Evolutionary conservation across 768 basidiomycete genomes (phyloP).

Genomic region (Boletellus ananas): DNA sequence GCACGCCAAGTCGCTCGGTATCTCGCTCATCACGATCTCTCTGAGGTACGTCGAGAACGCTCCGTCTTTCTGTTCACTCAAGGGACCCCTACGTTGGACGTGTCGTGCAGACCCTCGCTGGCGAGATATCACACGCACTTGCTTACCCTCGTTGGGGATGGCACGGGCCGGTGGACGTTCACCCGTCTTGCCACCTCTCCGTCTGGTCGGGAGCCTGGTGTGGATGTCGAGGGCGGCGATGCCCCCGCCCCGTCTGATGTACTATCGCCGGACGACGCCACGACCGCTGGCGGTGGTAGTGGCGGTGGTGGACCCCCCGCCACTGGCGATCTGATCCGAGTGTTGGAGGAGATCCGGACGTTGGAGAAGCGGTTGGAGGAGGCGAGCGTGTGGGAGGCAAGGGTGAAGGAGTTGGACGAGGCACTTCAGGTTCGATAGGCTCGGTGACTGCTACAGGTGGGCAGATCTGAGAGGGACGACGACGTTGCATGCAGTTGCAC

Average conservation of each 20-base stretch:
- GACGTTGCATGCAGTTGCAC: too few relatives aligned
- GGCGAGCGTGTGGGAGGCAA: constrained; percentile 24
- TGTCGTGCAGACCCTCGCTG: constrained; percentile 62
- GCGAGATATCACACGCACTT: constrained; percentile 88
- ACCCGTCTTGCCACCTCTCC: constrained; percentile 40
- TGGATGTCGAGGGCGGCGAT: not conserved
- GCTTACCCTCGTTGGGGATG: constrained; percentile 73
- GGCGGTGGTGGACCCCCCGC: not conserved
- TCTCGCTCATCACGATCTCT: constrained; percentile 92
- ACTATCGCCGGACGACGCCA: too few relatives aligned
- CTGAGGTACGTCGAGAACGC: constrained; percentile 50
- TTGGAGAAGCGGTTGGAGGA: constrained; percentile 25
- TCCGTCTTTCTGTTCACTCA: too few relatives aligned
- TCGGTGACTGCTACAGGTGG: too few relatives aligned
- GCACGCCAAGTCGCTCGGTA: constrained; percentile 80
- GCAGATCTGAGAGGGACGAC: too few relatives aligned
- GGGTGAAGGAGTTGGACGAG: constrained; percentile 26
- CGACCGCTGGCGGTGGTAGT: too few relatives aligned
- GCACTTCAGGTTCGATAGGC: constrained; percentile 18
- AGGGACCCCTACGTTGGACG: not conserved
- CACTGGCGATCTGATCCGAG: constrained; percentile 19
- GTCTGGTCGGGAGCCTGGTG: not conserved
- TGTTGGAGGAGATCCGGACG: constrained; percentile 27
- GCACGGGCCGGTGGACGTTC: constrained; percentile 67
- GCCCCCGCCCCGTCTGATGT: too few relatives aligned